These are phyloP conservation scores for Phoenix roebelenii DNA, from an alignment of 176 grass and related monocot genomes.

Conservation along the genomic window DNA sequence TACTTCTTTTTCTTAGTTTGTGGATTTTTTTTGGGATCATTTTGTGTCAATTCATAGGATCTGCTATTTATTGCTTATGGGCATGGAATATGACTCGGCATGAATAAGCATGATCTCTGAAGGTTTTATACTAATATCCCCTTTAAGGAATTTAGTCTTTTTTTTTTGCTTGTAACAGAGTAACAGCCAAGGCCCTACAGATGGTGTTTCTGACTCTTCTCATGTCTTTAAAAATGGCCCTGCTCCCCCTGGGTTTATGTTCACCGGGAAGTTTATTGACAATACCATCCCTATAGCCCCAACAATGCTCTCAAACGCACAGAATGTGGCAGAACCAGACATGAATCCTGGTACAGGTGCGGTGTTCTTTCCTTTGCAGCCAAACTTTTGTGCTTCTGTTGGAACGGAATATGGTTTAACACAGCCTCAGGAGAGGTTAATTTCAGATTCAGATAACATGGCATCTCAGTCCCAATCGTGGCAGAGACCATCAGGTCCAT, in stretches of 20 bases:
- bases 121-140: too few species aligned
- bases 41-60: too few species aligned
- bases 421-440: constrained; percentile 13
- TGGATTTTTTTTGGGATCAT: too few species aligned
- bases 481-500: constrained; percentile 33
- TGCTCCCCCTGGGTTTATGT: constrained; percentile 25
- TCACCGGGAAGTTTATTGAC: constrained; percentile 43
- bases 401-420: constrained; percentile 10
- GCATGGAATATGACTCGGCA: too few species aligned
- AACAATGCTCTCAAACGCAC: constrained; percentile 37
- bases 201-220: constrained; percentile 32
- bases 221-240: constrained; percentile 25
- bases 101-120: too few species aligned
- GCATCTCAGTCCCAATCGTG: constrained; percentile 34
- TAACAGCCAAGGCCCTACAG: constrained; percentile 33
- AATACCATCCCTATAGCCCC: constrained; percentile 29
- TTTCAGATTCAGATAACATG: constrained; percentile 32
- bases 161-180: constrained; percentile 30
- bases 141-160: neutral
- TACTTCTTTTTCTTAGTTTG: too few species aligned
- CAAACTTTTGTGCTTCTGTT: constrained; percentile 8
- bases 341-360: constrained; percentile 26
- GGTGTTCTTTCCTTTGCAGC: constrained; percentile 14
- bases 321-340: constrained; percentile 34
- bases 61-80: too few species aligned